Base-by-base conservation (phyloP, 1,284 basidiomycete genomes). In the Pseudozyma sp. region DNA sequence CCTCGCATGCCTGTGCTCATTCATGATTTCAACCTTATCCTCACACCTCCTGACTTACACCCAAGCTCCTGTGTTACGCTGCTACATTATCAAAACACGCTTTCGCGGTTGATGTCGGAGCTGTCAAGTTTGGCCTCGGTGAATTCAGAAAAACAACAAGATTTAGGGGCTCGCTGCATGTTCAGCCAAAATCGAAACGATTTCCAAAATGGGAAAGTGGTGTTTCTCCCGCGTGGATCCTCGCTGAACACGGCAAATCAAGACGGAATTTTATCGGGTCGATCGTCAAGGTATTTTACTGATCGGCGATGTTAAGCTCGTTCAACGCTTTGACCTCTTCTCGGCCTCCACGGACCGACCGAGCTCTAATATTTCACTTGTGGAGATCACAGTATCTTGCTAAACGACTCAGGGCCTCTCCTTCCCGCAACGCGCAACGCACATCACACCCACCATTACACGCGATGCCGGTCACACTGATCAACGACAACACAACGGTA, bases 401-500 rank as follows among this genome's bases (percentile, higher is more conserved):
- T 2, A 14, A 37, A 4, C 44, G 44, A 14, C 24, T 11, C 44
- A 13, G 44, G 29, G 13, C 17, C 24, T 29, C 47, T 17, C 37
- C 14, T 14, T 6, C 10, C n/a, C 9, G 24, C 47, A 33, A 7
- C n/a, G n/a, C n/a, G n/a, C n/a, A n/a, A n/a, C n/a, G n/a, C n/a
- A n/a, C n/a, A 9, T 31, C n/a, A 16, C 24, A 24, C 9, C n/a
- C 16, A 8, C 5, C 49, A 24, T 16, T 40, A 8, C 14, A 31
- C 45, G 49, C 9, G 7, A 74, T 74, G 71, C 71, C 71, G 5
- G 52, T 69, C 40, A 63, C 60, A 14, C 39, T 57, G 30, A 61
- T 68, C 54, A 61, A 68, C 67, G 42, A 67, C 49, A 50, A 57
- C 43, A 54, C 54, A 7, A 60, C 72, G 16, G 45, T 75, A 7